phyloP scores from a whole-genome alignment of 106 monocot genomes.

The Dendrobium catenatum region DNA sequence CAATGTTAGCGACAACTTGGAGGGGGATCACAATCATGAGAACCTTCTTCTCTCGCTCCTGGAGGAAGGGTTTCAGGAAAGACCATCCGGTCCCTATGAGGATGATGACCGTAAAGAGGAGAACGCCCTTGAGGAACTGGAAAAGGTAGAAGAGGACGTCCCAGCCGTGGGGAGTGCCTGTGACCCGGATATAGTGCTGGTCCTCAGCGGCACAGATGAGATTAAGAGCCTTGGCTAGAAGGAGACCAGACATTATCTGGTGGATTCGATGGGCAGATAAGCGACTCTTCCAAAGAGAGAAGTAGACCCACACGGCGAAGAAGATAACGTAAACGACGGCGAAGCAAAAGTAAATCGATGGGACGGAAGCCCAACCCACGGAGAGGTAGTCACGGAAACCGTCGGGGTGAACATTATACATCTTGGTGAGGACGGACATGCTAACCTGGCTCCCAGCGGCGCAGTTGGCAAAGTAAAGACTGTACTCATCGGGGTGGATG shows the following conservation, averaged over 20 bases:
- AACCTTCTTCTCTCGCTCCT: conserved; percentile 95
- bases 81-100: conserved; percentile 97
- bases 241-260: conserved; percentile 68
- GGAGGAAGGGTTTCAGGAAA: conserved; percentile 92
- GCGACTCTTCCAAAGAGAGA: conserved; percentile 47
- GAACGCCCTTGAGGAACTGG: conserved; percentile 76
- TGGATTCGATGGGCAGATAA: conserved; percentile 65
- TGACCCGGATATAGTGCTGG: conserved; percentile 81
- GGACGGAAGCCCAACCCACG: conserved; percentile 59
- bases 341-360: conserved; percentile 52
- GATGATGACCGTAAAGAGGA: conserved; percentile 86
- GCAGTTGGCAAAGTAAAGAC: conserved; percentile 70
- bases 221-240: conserved; percentile 55
- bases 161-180: conserved; percentile 94
- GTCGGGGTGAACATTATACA: conserved; percentile 52
- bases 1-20: conserved; percentile 82
- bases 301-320: conserved; percentile 59
- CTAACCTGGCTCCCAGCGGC: conserved; percentile 28
- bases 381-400: conserved; percentile 59
- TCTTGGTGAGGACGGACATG: conserved; percentile 64
- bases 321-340: conserved; percentile 48
- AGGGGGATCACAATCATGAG: conserved; percentile 91
- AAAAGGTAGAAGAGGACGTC: conserved; percentile 90
- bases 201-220: conserved; percentile 83
- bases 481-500: conserved; percentile 71